A percentile compares a stretch with the other conserved stretches of the same genome.
Evolutionary conservation across 805 yeast species (phyloP).

Genomic region (Candida alai): DNA sequence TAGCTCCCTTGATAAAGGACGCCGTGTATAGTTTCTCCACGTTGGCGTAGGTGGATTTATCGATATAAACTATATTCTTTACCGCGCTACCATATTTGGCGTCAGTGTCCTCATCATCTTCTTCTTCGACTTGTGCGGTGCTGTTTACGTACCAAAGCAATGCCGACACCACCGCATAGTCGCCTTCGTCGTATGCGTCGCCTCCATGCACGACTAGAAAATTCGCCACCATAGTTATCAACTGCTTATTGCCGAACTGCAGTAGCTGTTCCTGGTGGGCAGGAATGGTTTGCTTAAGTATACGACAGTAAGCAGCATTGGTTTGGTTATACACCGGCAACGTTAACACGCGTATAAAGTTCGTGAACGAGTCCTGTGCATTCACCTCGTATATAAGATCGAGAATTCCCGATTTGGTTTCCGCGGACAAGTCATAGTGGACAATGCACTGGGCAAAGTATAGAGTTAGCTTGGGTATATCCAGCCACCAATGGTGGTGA

Average conservation of each 20-base stretch:
- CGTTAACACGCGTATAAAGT: constrained; percentile 14
- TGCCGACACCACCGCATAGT: constrained; percentile 16
- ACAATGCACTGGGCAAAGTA: not conserved
- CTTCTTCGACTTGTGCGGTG: constrained; percentile 15
- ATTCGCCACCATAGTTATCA: constrained; percentile 15
- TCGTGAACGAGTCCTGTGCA: constrained; percentile 5
- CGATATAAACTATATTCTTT: constrained; percentile 12
- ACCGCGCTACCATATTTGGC: constrained; percentile 14
- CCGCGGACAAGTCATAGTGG: not conserved
- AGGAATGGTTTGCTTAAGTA: constrained; percentile 4
- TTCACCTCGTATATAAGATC: constrained; percentile 5
- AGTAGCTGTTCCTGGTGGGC: not conserved
- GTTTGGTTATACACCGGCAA: constrained; percentile 8
- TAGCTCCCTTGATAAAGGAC: constrained; percentile 18
- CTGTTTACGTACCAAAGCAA: constrained; percentile 13
- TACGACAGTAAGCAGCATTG: constrained; percentile 1
- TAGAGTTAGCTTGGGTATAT: not conserved
- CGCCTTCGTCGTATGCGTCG: constrained; percentile 12
- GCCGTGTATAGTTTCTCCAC: constrained; percentile 19
- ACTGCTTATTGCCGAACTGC: constrained; percentile 1
- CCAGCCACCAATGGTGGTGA: too few relatives aligned
- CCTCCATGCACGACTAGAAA: constrained; percentile 16
- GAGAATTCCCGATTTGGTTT: not conserved
- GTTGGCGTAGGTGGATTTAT: constrained; percentile 3
- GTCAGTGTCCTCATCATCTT: constrained; percentile 21